phyloP scores from a whole-genome alignment of 805 yeast genomes.

The Kodamaea nitidulidarum region DNA sequence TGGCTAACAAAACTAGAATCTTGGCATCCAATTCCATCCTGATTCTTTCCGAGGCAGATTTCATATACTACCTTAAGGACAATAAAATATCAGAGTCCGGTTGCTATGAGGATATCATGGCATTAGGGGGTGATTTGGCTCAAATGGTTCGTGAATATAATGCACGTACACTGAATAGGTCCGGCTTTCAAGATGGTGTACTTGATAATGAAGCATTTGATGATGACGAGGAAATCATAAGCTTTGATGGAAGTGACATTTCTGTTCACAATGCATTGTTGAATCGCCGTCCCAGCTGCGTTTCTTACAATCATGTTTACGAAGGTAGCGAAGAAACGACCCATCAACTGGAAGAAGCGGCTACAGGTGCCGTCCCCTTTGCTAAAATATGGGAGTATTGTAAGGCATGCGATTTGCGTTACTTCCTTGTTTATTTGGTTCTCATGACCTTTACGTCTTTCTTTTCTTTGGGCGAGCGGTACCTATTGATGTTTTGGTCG shows the following conservation, averaged over 20 bases:
- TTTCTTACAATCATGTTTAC: conserved; percentile 22
- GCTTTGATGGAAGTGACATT: neutral
- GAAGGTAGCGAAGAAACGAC: conserved; percentile 13
- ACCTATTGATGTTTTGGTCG: conserved; percentile 70
- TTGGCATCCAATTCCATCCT: conserved; percentile 39
- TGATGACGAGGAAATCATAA: conserved; percentile 4
- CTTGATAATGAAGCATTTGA: neutral
- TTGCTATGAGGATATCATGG: conserved; percentile 12
- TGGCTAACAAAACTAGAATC: conserved; percentile 30
- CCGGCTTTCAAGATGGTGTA: too few species aligned
- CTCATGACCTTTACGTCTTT: conserved; percentile 31
- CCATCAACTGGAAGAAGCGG: conserved; percentile 34
- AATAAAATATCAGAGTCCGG: conserved; percentile 30
- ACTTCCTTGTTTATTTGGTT: conserved; percentile 27
- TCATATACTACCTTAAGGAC: conserved; percentile 26
- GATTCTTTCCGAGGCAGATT: conserved; percentile 32
- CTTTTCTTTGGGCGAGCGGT: conserved; percentile 37
- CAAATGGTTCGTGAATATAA: conserved; percentile 18
- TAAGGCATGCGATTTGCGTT: conserved; percentile 44
- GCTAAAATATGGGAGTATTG: conserved; percentile 51
- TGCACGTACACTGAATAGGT: too few species aligned
- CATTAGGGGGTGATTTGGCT: conserved; percentile 19
- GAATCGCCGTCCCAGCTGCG: conserved; percentile 20
- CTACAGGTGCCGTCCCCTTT: conserved; percentile 55
- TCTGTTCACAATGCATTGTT: conserved; percentile 10